Evolutionary conservation across 2,329 filamentous ascomycete species (phyloP).

Genomic region (Akanthomyces lecanii): DNA sequence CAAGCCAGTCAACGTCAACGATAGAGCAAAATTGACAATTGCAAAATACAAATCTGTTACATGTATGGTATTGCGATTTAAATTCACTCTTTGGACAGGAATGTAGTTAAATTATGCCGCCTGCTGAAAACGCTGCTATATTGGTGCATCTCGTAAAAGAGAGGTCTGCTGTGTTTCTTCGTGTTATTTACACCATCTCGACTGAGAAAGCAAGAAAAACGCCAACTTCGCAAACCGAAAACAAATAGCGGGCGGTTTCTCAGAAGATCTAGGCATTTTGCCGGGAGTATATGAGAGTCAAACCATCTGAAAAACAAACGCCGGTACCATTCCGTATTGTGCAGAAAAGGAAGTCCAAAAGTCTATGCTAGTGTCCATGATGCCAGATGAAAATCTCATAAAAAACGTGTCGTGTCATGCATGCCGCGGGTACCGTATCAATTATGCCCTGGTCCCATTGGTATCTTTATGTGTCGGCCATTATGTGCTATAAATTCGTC

Average conservation of each 20-base stretch:
- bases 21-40: too few relatives aligned
- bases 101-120: neutral
- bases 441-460: neutral
- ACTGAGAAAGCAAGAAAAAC: slow-evolving; percentile 30
- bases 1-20: too few relatives aligned
- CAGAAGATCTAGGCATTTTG: neutral
- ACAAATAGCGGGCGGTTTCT: neutral
- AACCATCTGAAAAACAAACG: slow-evolving; percentile 25
- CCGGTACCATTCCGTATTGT: slow-evolving; percentile 28
- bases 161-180: slow-evolving; percentile 2
- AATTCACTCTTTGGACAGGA: neutral
- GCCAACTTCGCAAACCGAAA: slow-evolving; percentile 19
- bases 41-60: too few relatives aligned
- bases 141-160: slow-evolving; percentile 6
- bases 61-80: too few relatives aligned
- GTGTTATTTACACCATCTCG: slow-evolving; percentile 5
- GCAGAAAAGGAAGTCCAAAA: slow-evolving; percentile 27
- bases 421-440: slow-evolving; percentile 7
- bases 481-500: slow-evolving; percentile 16
- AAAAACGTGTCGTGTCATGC: slow-evolving; percentile 29
- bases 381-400: slow-evolving; percentile 29
- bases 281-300: neutral
- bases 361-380: slow-evolving; percentile 35
- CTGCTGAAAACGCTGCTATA: neutral
- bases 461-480: slow-evolving; percentile 16